Evolutionary conservation across 208 protist genomes (phyloP).

Genomic region (Crithidia acanthocephali): DNA sequence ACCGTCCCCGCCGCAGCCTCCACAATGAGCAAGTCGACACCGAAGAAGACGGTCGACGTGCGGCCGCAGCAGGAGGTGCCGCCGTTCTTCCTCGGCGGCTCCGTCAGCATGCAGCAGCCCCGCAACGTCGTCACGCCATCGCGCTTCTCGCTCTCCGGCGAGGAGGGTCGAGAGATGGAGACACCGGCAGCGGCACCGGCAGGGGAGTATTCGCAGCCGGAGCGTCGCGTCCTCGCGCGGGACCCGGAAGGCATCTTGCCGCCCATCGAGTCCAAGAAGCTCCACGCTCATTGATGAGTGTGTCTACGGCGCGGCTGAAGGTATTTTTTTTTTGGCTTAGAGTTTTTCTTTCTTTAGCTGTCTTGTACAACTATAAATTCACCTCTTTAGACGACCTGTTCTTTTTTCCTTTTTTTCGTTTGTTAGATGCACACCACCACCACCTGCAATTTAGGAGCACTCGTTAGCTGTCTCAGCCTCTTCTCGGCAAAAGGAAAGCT

Average conservation of each 20-base stretch:
- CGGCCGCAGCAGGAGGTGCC: background rate
- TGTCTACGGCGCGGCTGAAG: background rate
- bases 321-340: background rate
- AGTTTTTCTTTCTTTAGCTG: background rate
- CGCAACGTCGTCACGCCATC: constrained; percentile 24
- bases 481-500: background rate
- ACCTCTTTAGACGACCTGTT: no score
- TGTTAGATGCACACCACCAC: background rate
- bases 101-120: constrained; percentile 5
- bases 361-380: background rate
- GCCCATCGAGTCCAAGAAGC: constrained; percentile 21
- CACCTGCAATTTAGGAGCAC: background rate
- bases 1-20: background rate
- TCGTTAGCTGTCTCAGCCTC: background rate
- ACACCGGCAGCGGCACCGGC: background rate
- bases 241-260: constrained; percentile 27
- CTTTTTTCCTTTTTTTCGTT: background rate
- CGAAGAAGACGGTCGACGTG: constrained; percentile 1
- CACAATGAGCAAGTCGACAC: constrained; percentile 5
- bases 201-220: constrained; percentile 19
- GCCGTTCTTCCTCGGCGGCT: constrained; percentile 7
- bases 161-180: constrained; percentile 5
- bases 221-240: constrained; percentile 13
- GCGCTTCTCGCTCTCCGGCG: constrained; percentile 9
- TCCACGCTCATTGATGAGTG: background rate